These are phyloP conservation scores for Metarhizium robertsii DNA, from an alignment of 2,329 filamentous ascomycete species.

Conservation along the genomic window DNA sequence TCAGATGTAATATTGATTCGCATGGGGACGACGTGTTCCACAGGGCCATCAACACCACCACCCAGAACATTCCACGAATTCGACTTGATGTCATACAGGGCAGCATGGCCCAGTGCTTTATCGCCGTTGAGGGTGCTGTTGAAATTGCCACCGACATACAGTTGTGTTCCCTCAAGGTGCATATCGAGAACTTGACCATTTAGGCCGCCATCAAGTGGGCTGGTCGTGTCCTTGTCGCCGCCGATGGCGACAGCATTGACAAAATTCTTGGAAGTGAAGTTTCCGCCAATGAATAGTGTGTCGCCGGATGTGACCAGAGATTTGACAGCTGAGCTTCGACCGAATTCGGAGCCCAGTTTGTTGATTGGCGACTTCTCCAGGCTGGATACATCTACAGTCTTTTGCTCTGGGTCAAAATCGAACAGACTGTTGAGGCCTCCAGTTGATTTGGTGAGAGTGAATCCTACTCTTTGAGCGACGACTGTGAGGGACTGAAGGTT, in stretches of 20 bases:
- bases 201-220: slow-evolving; percentile 61
- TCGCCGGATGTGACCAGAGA: slow-evolving; percentile 57
- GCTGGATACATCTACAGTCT: slow-evolving; percentile 46
- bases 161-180: slow-evolving; percentile 51
- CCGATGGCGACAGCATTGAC: slow-evolving; percentile 71
- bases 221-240: slow-evolving; percentile 45
- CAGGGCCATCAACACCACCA: slow-evolving; percentile 73
- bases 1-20: slow-evolving; percentile 66
- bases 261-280: slow-evolving; percentile 61
- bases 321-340: slow-evolving; percentile 57
- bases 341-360: slow-evolving; percentile 62
- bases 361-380: slow-evolving; percentile 68
- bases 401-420: slow-evolving; percentile 63
- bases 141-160: slow-evolving; percentile 84
- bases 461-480: slow-evolving; percentile 83
- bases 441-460: slow-evolving; percentile 62
- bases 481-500: slow-evolving; percentile 55
- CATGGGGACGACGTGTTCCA: slow-evolving; percentile 66
- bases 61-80: slow-evolving; percentile 73
- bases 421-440: slow-evolving; percentile 83
- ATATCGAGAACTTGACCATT: slow-evolving; percentile 70
- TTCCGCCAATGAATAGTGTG: slow-evolving; percentile 69
- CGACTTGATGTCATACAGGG: slow-evolving; percentile 59
- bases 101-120: slow-evolving; percentile 65
- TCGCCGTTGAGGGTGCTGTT: slow-evolving; percentile 57